Base-by-base conservation (phyloP, 2,329 filamentous ascomycete genomes). In the Penicillium paneum region DNA sequence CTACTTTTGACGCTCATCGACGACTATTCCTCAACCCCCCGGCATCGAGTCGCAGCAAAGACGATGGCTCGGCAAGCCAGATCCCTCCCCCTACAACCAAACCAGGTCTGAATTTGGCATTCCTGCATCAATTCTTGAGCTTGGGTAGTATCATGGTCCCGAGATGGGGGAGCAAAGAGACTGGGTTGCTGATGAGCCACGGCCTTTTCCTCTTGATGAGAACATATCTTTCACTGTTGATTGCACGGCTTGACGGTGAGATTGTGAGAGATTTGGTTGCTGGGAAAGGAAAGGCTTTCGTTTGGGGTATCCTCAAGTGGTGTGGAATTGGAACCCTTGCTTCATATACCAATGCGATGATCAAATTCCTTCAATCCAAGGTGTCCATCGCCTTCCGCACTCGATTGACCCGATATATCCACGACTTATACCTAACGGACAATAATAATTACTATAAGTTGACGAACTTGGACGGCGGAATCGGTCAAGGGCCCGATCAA, bases 381-480 rank as follows among this genome's bases (percentile, higher is more conserved):
- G 91, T 99, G 50, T 96, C 93, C 7, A 99, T 99, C 62, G 93
- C 95, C 32, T 99, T 99, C 81, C 87, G 94, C 39, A 99, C 94
- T 5, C 85, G 94, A 11, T 81, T 99, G 13, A 99, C 94, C 2
- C 82, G 94, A 64, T 99, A 99, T 71, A 96, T 99, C 50, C 94
- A 99, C 74, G 94, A 99, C 67, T 78, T 99, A 8, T 99, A 99
- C 67, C 82, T 99, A 15, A 96, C 96, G 71, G 89, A 95, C 53
- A 91, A 94, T 64, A 83, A 96, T 60, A 96, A 95, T 68, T 99
- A 96, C 73, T 99, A 97, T 76, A 97, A 96, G 72, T 78, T 99
- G 53, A 84, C 89, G 24, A 97, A 97, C 66, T 76, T 97, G 40
- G 94, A 99, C 64, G 94, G 94, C 11, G 93, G 93, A 0, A 86